Evolutionary conservation across 2,329 filamentous ascomycete species (phyloP).

Genomic region (Lasiodiplodia gonubiensis): DNA sequence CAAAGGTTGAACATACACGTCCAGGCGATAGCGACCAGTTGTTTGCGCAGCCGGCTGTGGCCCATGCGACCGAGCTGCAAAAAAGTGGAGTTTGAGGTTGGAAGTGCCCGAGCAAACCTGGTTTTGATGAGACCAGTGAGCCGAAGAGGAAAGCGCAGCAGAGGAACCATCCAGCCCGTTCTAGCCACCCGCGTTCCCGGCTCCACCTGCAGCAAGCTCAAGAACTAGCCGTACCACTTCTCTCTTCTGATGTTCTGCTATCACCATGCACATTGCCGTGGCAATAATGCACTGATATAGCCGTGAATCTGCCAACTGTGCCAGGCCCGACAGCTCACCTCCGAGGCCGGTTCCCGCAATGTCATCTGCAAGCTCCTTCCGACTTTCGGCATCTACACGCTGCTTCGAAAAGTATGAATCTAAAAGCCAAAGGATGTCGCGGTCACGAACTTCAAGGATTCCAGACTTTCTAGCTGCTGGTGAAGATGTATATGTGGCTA

Average conservation of each 20-base stretch:
- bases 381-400: no score
- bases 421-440: conserved; percentile 33
- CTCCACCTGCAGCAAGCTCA: not conserved
- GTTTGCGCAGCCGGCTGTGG: not conserved
- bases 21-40: no score
- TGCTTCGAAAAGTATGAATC: not conserved
- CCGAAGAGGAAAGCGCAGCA: no score
- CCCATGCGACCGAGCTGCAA: not conserved
- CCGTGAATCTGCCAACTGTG: conserved; percentile 20
- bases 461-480: conserved; percentile 39
- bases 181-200: not conserved
- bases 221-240: conserved; percentile 11
- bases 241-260: conserved; percentile 42
- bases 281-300: conserved; percentile 42
- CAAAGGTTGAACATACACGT: no score
- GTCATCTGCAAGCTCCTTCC: not conserved
- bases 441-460: conserved; percentile 38
- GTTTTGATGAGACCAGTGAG: not conserved
- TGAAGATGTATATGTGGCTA: conserved; percentile 40
- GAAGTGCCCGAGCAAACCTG: not conserved
- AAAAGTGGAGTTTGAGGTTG: not conserved
- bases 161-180: not conserved
- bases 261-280: conserved; percentile 43
- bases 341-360: conserved; percentile 22
- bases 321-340: conserved; percentile 17